A percentile compares a stretch with the other conserved stretches of the same genome.
Conservation (phyloP, 116 monocot species). For the Cymodocea nodosa region DNA sequence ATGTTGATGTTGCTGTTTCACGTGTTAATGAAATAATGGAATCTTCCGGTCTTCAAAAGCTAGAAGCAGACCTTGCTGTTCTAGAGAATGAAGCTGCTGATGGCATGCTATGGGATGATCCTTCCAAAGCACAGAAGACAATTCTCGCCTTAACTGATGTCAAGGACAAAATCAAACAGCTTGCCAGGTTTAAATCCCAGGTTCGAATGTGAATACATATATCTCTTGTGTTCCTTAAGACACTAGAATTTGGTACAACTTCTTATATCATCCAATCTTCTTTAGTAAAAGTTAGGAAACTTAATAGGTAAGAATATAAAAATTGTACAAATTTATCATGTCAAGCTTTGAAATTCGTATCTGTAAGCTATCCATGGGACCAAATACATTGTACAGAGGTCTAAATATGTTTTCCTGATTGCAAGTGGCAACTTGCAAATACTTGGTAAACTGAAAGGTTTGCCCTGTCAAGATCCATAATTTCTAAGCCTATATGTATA, state of each 20-base stretch:
- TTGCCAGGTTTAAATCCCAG: conserved; percentile 74
- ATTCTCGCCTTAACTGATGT: conserved; percentile 76
- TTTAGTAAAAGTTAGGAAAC: too few relatives aligned
- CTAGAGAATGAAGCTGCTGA: conserved; percentile 82
- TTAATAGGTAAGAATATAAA: too few relatives aligned
- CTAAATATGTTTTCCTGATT: too few relatives aligned
- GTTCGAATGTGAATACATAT: conserved; percentile 15
- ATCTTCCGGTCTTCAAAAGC: conserved; percentile 58
- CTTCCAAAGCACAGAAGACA: conserved; percentile 61
- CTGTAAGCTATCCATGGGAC: too few relatives aligned
- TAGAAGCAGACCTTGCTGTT: conserved; percentile 54
- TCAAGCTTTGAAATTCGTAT: too few relatives aligned
- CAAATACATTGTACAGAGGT: too few relatives aligned
- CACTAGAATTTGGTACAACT: too few relatives aligned
- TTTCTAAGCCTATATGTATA: background rate
- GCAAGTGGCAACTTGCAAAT: too few relatives aligned
- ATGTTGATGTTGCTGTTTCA: conserved; percentile 53
- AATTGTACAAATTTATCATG: too few relatives aligned
- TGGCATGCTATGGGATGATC: conserved; percentile 91
- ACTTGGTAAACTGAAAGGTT: background rate
- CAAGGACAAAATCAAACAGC: conserved; percentile 78
- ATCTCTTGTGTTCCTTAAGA: background rate
- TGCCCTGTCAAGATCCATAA: background rate
- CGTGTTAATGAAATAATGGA: conserved; percentile 67
- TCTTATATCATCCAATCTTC: too few relatives aligned